Percentiles rank a stretch among this genome's conserved stretches.
These are phyloP conservation scores for Tillandsia leiboldiana DNA, from an alignment of 176 grass and related monocot species.

Conservation along the genomic window DNA sequence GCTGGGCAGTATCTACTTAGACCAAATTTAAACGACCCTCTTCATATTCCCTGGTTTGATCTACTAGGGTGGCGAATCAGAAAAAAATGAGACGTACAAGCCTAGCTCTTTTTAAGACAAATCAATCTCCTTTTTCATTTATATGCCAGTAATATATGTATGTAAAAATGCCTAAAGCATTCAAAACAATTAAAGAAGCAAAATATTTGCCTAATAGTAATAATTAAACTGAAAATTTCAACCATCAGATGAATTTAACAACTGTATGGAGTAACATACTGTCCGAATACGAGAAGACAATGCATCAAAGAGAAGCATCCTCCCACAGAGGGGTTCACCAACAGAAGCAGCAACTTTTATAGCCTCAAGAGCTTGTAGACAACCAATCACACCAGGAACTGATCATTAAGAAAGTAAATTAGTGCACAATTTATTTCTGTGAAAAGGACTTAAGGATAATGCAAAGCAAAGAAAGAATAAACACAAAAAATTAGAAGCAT, in stretches of 20 bases:
- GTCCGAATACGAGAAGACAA: constrained; percentile 62
- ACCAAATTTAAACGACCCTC: too few relatives aligned
- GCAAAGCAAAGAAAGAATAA: too few relatives aligned
- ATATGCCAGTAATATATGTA: background rate
- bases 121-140: background rate
- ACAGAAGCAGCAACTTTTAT: constrained; percentile 72
- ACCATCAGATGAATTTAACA: constrained; percentile 6
- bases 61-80: too few relatives aligned
- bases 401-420: constrained; percentile 24
- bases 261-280: constrained; percentile 41
- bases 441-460: too few relatives aligned
- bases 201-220: too few relatives aligned
- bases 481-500: background rate
- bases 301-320: constrained; percentile 91
- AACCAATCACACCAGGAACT: constrained; percentile 94
- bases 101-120: too few relatives aligned
- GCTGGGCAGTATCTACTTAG: too few relatives aligned
- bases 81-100: too few relatives aligned
- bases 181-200: background rate
- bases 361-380: constrained; percentile 94
- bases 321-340: constrained; percentile 82
- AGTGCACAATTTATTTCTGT: background rate
- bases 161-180: background rate
- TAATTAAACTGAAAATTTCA: background rate
- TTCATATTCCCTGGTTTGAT: too few relatives aligned